These are phyloP conservation scores for Canariomyces notabilis DNA, from an alignment of 2,329 filamentous ascomycete genomes.

Conservation along the genomic window DNA sequence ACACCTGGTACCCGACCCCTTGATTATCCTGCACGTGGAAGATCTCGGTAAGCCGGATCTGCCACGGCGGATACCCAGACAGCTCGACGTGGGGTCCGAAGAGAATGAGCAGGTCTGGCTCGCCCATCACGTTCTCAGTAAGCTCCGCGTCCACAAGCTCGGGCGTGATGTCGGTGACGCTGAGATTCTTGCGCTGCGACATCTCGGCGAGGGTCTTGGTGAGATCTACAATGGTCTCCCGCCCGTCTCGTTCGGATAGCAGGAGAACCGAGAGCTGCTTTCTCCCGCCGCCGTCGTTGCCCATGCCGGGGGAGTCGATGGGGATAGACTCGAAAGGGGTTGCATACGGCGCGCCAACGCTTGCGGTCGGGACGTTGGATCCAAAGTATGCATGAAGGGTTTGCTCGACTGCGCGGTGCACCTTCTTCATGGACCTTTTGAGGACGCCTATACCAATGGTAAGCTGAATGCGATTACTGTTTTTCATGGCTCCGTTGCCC, in stretches of 20 bases:
- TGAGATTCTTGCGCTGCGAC: constrained; percentile 83
- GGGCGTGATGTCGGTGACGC: constrained; percentile 71
- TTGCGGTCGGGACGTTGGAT: constrained; percentile 64
- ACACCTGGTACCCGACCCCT: constrained; percentile 89
- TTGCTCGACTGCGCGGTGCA: constrained; percentile 71
- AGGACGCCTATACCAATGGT: constrained; percentile 59
- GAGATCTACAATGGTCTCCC: constrained; percentile 90
- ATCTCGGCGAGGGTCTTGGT: constrained; percentile 93
- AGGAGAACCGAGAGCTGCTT: constrained; percentile 61
- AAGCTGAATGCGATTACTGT: constrained; percentile 1
- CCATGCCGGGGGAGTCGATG: constrained; percentile 37
- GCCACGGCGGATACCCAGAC: constrained; percentile 94
- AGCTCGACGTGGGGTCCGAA: constrained; percentile 82
- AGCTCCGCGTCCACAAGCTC: constrained; percentile 90
- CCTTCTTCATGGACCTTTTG: constrained; percentile 82
- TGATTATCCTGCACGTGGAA: constrained; percentile 73
- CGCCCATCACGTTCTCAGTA: constrained; percentile 69
- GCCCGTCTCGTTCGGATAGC: constrained; percentile 80
- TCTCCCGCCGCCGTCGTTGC: constrained; percentile 35
- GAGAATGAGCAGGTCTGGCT: constrained; percentile 84
- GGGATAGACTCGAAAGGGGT: constrained; percentile 49
- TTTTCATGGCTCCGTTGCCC: too few relatives aligned
- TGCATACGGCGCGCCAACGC: constrained; percentile 66
- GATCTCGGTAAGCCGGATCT: constrained; percentile 90
- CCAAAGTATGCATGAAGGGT: constrained; percentile 89